Base-by-base conservation (phyloP, 2,329 filamentous ascomycete species). In the Botrytis paeoniae region DNA sequence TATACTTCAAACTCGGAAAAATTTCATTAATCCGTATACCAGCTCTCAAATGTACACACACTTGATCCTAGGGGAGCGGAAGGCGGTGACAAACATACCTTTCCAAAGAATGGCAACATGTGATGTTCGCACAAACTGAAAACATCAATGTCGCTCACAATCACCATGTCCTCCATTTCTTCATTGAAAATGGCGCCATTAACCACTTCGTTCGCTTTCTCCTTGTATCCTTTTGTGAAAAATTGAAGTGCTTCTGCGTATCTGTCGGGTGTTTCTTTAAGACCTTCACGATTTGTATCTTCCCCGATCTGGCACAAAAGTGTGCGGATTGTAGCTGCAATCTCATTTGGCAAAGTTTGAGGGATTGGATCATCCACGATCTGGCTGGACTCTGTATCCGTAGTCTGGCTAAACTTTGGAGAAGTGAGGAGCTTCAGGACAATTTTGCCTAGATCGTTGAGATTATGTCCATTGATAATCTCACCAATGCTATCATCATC, bases 121-220 rank as follows among this genome's bases (percentile, higher is more conserved):
- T 98, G 95, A 81, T 98, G 95, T 84, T 98, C 95, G 85, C 95
- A 98, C 63, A 98, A 85, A 74, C 92, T 95, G 82, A 94, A 97
- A 32, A 98, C 89, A 80, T 98, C 94, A 80, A 98, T 97, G 79
- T 98, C 94, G 84, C 96, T 97, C 75, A 98, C 93, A 78, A 98
- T 97, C 57, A 98, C 94, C 84, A 98, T 89, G 83, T 98, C 95
- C 80, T 97, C 94, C 81, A 97, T 94, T 76, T 95, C 93, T 82
- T 98, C 95, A 79, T 97, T 91, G 83, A 98, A 98, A 69, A 98
- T 91, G 32, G 95, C 95, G 64, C 90, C 89, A 81, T 98, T 98
- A 75, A 98, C 92, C 76, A 98, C 91, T 79, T 95, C 92, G 74
- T 89, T 87, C 73, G 97, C 88, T 78, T 97, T 97, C 84, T 97